A percentile compares a stretch with the other conserved stretches of the same genome.
Evolutionary conservation across 1,139 yeast genomes (phyloP).

Genomic region (Pichia sp.): DNA sequence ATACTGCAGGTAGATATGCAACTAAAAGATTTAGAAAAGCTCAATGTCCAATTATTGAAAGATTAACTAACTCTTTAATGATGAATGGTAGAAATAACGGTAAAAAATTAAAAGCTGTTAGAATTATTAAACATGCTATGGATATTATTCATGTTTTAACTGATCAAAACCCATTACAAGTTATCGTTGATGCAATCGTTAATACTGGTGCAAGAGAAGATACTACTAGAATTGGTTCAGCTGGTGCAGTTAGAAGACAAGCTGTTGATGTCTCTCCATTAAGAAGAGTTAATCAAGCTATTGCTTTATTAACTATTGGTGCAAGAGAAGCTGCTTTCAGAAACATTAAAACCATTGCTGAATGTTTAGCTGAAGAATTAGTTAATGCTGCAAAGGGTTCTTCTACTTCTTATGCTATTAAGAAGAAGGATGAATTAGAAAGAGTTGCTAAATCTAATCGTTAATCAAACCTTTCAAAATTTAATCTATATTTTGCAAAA

Average conservation of each 20-base stretch:
- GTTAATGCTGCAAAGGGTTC: constrained; percentile 99
- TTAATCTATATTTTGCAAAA: no score
- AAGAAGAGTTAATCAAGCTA: constrained; percentile 99
- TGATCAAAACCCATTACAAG: constrained; percentile 99
- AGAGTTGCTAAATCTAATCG: constrained; percentile 99
- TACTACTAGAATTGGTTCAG: constrained; percentile 99
- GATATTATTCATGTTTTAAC: constrained; percentile 97
- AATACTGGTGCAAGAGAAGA: constrained; percentile 99
- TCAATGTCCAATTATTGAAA: constrained; percentile 98
- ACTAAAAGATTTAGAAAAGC: constrained; percentile 99
- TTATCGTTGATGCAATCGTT: constrained; percentile 97
- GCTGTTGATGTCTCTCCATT: constrained; percentile 99
- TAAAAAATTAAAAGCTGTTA: constrained; percentile 99
- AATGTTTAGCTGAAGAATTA: constrained; percentile 99
- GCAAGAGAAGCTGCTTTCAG: constrained; percentile 99
- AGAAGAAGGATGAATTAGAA: constrained; percentile 99
- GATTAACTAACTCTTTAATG: constrained; percentile 99
- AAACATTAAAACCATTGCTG: constrained; percentile 99
- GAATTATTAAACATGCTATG: constrained; percentile 98
- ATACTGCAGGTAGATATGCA: constrained; percentile 99
- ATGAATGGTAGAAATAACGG: constrained; percentile 99
- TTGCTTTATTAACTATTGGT: constrained; percentile 97
- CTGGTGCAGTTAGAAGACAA: constrained; percentile 99
- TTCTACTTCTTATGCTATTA: constrained; percentile 99
- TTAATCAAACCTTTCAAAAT: constrained; percentile 36